A percentile compares a stretch with the other conserved stretches of the same genome.
These are phyloP conservation scores for Calonectria fujianensis DNA, from an alignment of 2,329 filamentous ascomycete genomes.

Conservation along the genomic window DNA sequence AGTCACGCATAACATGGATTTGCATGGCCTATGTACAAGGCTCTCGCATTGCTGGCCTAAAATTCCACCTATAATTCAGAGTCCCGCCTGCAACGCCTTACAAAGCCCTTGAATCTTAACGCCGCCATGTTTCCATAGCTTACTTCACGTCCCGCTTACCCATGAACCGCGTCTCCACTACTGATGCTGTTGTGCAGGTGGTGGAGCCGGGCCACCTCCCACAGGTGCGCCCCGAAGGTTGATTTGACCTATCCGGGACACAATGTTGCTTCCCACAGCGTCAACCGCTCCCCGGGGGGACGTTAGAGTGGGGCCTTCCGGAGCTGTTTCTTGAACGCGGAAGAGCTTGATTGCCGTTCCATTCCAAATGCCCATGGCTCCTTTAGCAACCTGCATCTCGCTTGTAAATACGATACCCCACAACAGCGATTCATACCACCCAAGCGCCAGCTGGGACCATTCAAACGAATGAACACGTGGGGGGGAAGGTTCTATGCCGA, in stretches of 20 bases:
- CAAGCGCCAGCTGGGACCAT: constrained; percentile 92
- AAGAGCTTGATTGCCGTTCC: constrained; percentile 92
- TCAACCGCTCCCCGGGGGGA: constrained; percentile 94
- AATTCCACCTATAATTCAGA: constrained; percentile 31
- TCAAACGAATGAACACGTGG: constrained; percentile 92
- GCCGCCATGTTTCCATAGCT: constrained; percentile 26
- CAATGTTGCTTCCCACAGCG: constrained; percentile 92
- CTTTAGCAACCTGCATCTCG: constrained; percentile 91
- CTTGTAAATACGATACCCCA: constrained; percentile 95
- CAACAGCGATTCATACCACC: constrained; percentile 96
- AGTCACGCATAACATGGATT: constrained; percentile 19
- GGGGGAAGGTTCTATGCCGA: constrained; percentile 83
- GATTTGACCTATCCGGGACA: constrained; percentile 88
- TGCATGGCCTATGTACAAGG: constrained; percentile 7
- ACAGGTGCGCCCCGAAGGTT: constrained; percentile 76
- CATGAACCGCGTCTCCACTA: constrained; percentile 27
- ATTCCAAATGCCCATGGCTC: constrained; percentile 95
- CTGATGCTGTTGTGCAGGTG: constrained; percentile 36
- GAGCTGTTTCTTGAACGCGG: constrained; percentile 88
- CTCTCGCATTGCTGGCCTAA: constrained; percentile 23
- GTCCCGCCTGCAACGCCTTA: constrained; percentile 16
- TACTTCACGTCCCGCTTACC: constrained; percentile 5
- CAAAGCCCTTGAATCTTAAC: constrained; percentile 26
- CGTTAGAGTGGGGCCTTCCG: constrained; percentile 86
- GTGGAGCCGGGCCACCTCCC: constrained; percentile 47